phyloP scores from a whole-genome alignment of 257 asterid genomes.

The Oldenlandia corymbosa region DNA sequence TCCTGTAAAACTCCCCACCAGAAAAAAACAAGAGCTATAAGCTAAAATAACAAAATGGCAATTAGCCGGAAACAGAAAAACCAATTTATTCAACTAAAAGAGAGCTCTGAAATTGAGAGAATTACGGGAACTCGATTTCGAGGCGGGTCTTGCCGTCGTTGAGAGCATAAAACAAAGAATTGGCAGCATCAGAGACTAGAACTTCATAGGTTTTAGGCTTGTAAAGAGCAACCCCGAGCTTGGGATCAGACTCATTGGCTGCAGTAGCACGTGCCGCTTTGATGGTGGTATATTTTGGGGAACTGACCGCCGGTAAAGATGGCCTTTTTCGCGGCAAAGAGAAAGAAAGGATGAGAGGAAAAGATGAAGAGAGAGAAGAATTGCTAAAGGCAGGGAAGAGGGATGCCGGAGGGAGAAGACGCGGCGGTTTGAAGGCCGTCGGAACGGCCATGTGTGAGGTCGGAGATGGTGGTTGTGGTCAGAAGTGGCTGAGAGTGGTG shows the following conservation, averaged over 20 bases:
- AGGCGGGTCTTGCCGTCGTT: slow-evolving; percentile 68
- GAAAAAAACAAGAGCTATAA: too few species aligned
- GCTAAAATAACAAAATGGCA: not conserved
- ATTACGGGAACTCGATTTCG: slow-evolving; percentile 93
- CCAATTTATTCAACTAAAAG: too few species aligned
- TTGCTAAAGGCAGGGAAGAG: slow-evolving; percentile 19
- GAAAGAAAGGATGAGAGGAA: slow-evolving; percentile 10
- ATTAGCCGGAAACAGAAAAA: too few species aligned
- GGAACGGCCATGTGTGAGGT: slow-evolving; percentile 45
- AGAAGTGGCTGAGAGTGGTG: slow-evolving; percentile 17
- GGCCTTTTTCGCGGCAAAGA: not conserved
- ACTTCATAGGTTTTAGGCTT: slow-evolving; percentile 85
- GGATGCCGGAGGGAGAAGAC: slow-evolving; percentile 11
- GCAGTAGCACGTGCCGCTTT: slow-evolving; percentile 47
- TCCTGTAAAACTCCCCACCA: too few species aligned
- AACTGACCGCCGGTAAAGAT: slow-evolving; percentile 3
- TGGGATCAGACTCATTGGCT: slow-evolving; percentile 43
- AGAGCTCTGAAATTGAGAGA: not conserved
- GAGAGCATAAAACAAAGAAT: slow-evolving; percentile 65
- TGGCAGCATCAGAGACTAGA: slow-evolving; percentile 81
- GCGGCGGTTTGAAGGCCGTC: slow-evolving; percentile 37
- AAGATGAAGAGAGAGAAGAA: slow-evolving; percentile 20
- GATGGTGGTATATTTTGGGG: slow-evolving; percentile 28
- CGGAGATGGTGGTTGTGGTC: slow-evolving; percentile 14
- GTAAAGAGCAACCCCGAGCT: slow-evolving; percentile 79